Conservation (phyloP, 306 rosid species). For the Corylus avellana region DNA sequence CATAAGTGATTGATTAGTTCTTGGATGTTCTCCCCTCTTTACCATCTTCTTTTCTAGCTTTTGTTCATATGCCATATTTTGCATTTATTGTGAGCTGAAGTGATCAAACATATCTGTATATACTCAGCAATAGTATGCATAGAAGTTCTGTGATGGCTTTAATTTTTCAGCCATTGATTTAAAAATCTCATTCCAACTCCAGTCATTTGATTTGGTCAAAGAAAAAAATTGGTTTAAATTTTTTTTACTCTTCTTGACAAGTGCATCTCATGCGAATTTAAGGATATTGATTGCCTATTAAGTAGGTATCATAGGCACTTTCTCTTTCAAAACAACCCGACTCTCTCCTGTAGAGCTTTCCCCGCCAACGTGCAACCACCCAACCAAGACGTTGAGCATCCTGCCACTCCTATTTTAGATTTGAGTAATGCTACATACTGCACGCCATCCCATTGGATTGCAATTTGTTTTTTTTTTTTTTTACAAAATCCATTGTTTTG, state of each 20-base stretch:
- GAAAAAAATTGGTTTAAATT: not conserved
- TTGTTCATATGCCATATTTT: not conserved
- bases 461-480: no score
- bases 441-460: no score
- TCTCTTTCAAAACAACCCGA: no score
- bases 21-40: not conserved
- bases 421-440: no score
- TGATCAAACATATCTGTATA: not conserved
- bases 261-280: not conserved
- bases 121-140: not conserved
- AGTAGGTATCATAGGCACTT: no score
- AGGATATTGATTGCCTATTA: not conserved
- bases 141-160: not conserved
- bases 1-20: not conserved
- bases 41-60: not conserved
- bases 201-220: not conserved
- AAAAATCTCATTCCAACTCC: not conserved
- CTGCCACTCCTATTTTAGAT: no score
- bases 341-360: no score
- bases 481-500: no score
- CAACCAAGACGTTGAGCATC: no score
- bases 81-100: not conserved
- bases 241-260: not conserved
- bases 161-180: not conserved
- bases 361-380: no score